Evolutionary conservation across 2,329 filamentous ascomycete species (phyloP).

Genomic region (Aspergillus nomiae): DNA sequence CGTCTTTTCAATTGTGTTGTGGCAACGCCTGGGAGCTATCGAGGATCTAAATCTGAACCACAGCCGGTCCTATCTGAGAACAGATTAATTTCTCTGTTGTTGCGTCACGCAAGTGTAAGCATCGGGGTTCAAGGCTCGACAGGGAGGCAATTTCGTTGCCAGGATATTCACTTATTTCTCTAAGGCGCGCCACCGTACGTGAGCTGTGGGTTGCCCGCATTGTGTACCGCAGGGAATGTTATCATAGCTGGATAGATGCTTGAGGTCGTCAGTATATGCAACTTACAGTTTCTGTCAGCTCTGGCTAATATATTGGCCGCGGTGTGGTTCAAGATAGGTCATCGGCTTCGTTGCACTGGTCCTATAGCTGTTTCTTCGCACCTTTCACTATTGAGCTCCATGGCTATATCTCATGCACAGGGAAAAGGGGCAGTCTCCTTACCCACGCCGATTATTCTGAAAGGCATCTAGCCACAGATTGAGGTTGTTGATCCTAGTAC

Average conservation of each 20-base stretch:
- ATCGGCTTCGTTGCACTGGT: neutral
- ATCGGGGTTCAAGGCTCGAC: neutral
- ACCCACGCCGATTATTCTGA: neutral
- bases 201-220: neutral
- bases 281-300: neutral
- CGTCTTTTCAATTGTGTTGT: neutral
- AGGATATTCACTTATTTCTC: neutral
- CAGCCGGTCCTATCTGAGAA: neutral
- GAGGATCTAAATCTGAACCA: neutral
- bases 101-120: neutral
- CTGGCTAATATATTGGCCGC: neutral
- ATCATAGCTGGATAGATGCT: neutral
- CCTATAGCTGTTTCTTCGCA: neutral
- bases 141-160: neutral
- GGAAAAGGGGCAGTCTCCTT: neutral
- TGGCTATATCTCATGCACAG: neutral
- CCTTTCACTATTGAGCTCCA: neutral
- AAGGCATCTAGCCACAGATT: too few relatives aligned
- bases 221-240: neutral
- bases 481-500: neutral
- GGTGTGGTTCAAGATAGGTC: neutral
- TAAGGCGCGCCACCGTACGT: neutral
- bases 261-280: neutral
- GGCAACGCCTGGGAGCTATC: neutral
- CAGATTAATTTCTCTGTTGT: neutral